A percentile compares a stretch with the other conserved stretches of the same genome.
phyloP scores from a whole-genome alignment of 805 yeast genomes.

The Metschnikowia picachoensis region DNA sequence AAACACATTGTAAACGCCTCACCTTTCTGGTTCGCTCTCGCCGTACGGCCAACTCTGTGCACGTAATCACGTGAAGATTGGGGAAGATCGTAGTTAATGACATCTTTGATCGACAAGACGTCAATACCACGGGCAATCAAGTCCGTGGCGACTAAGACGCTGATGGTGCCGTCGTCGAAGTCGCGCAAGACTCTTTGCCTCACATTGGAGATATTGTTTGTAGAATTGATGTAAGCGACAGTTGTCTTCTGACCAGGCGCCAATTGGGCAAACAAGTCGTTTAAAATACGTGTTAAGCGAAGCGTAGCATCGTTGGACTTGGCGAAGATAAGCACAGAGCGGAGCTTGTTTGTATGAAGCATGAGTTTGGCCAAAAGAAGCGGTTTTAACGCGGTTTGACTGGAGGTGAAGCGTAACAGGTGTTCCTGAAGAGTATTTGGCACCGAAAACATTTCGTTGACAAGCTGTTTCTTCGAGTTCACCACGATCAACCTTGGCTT shows the following conservation, averaged over 20 bases:
- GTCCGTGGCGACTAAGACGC: constrained; percentile 75
- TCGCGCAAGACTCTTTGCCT: constrained; percentile 55
- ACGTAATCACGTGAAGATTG: constrained; percentile 85
- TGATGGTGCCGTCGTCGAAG: constrained; percentile 52
- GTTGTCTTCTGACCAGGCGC: constrained; percentile 3
- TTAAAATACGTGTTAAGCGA: constrained; percentile 64
- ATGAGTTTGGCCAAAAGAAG: constrained; percentile 61
- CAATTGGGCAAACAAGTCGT: constrained; percentile 34
- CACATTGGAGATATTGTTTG: constrained; percentile 44
- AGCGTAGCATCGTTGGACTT: constrained; percentile 83
- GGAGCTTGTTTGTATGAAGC: constrained; percentile 23
- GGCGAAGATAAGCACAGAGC: constrained; percentile 57
- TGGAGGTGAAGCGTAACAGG: constrained; percentile 37
- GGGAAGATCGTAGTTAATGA: constrained; percentile 89
- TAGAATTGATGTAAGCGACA: constrained; percentile 53
- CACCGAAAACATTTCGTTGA: constrained; percentile 55
- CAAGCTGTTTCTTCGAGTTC: constrained; percentile 48
- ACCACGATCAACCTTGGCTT: constrained; percentile 75
- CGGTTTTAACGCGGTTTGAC: constrained; percentile 59
- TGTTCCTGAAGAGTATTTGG: constrained; percentile 52
- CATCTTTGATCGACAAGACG: constrained; percentile 62
- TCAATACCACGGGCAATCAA: constrained; percentile 95
- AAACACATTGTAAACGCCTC: constrained; percentile 67
- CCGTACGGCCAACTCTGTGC: constrained; percentile 96
- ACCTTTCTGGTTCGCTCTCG: constrained; percentile 84